Evolutionary conservation across 331 rosid species (phyloP), one percentile per base, ranked within the genome.

Genomic region (Ulmus americana): DNA sequence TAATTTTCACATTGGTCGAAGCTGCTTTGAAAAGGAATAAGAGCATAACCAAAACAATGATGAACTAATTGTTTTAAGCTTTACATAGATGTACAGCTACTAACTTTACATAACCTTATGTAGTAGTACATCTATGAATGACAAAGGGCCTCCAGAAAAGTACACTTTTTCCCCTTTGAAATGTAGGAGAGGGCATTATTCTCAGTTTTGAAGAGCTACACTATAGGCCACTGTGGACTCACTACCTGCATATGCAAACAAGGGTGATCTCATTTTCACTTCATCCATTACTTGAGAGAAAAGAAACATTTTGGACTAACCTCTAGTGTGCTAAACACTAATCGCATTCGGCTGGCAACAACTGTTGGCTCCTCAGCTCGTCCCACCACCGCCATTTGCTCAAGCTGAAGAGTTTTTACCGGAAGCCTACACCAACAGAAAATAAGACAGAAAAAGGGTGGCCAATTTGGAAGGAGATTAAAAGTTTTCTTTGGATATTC

Each of bases 221-320:
- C 95, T 81, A 61, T 74, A 9, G 98, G 98, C 97, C 98, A 92
- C 62, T 92, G 97, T 52, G 98, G 98, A 83, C 97, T 92, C 77
- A 89, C 98, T 8, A 83, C 95, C 98, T 92, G 90, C 86, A 81
- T 20, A 50, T 69, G 55, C 57, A 65, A 62, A 64, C 46, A 52
- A 42, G 35, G 15, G 63, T 38, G 6, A 45, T 38, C 11, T 9
- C 55, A 2, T 22, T 43, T 7, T 43, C 4, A 41, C 9, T 14
- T 40, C 0, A 7, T 61, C 42, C 42, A 39, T 38, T 14, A 59
- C 50, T 14, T 8, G 18, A 28, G 46, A 46, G 18, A 28, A 2
- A 68, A 6, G 12, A 8, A 14, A 15, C 8, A 18, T 9, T 3
- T 14, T 18, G 8, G 63, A 62, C 86, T 73, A 73, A 92, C 98